Evolutionary conservation across 140 eudicot genomes (phyloP), one percentile per base, ranked within the genome.

Genomic region (Oenanthe javanica): DNA sequence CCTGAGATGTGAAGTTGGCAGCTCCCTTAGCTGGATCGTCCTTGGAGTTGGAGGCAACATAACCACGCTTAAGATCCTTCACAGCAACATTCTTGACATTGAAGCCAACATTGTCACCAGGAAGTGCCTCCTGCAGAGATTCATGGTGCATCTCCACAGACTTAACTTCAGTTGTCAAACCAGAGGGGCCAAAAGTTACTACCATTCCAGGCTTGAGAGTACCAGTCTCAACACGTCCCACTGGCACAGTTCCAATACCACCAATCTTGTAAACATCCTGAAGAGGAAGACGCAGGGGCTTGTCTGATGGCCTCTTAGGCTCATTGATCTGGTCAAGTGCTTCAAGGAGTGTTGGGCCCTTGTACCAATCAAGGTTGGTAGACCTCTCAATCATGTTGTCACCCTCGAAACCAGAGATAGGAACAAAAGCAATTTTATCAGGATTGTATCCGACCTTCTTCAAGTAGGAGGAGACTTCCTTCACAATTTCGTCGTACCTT

Each of bases 71-170:
- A 23, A 55, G 63, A 55, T 55, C 63, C 10, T 55, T 55, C 8
- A 55, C 63, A 55, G 63, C 5, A 18, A 55, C 63, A 55, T 55
- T 55, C 25, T 55, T 55, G 63, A 55, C 63, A 18, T 55, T 55
- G 0, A 55, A 55, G 63, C 63, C 63, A 55, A 55, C 63, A 55
- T 55, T 55, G 63, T 55, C 63, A 55, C 63, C 63, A 19, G 63
- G 63, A 55, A 55, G 79, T 3, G 86, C 82, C 77, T 83, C 86
- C 21, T 9, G 67, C 11, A 83, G 79, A 67, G 86, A 66, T 18
- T 83, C 86, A 9, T 83, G 86, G 79, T 83, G 86, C 86, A 83
- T 83, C 42, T 83, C 86, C 84, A 55, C 63, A 19, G 63, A 55
- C 63, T 55, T 55, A 19, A 55, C 63, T 55, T 55, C 63, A 55